Percentiles rank a stretch among this genome's conserved stretches.
phyloP scores from a whole-genome alignment of 2,329 filamentous ascomycete species.

The Onygenales sp. region DNA sequence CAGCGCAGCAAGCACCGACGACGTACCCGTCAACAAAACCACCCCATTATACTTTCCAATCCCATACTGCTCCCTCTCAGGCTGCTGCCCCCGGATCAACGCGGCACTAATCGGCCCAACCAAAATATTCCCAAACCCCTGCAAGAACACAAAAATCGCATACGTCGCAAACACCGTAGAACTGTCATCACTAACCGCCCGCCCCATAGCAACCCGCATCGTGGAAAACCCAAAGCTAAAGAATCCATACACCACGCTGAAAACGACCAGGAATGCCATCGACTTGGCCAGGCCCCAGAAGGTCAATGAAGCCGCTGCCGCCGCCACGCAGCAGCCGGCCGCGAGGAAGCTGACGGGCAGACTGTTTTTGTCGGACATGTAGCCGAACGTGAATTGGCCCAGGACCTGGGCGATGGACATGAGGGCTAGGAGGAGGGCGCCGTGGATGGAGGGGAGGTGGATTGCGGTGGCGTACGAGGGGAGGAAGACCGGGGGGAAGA shows the following conservation, averaged over 20 bases:
- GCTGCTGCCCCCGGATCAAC: too few relatives aligned
- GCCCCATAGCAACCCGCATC: not conserved
- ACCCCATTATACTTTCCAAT: too few relatives aligned
- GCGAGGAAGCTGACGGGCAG: conserved; percentile 32
- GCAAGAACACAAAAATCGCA: too few relatives aligned
- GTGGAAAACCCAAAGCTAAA: conserved; percentile 31
- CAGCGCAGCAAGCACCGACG: too few relatives aligned
- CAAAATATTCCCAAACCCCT: too few relatives aligned
- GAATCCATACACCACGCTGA: conserved; percentile 34
- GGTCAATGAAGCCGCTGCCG: not conserved
- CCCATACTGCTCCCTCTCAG: too few relatives aligned
- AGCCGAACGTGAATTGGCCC: conserved; percentile 21
- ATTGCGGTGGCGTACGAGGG: conserved; percentile 22
- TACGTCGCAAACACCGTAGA: too few relatives aligned
- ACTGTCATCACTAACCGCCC: too few relatives aligned
- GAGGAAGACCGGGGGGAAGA: conserved; percentile 28
- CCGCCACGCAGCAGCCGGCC: not conserved
- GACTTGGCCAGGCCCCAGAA: conserved; percentile 11
- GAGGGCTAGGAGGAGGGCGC: conserved; percentile 15
- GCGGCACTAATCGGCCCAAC: too few relatives aligned
- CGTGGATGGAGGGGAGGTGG: conserved; percentile 13
- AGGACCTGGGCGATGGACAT: conserved; percentile 21
- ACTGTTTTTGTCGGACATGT: conserved; percentile 19
- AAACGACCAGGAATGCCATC: conserved; percentile 31
- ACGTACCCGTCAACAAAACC: too few relatives aligned